These are phyloP conservation scores for Emmonsiellopsis sp. DNA, from an alignment of 2,329 filamentous ascomycete genomes.

Conservation along the genomic window DNA sequence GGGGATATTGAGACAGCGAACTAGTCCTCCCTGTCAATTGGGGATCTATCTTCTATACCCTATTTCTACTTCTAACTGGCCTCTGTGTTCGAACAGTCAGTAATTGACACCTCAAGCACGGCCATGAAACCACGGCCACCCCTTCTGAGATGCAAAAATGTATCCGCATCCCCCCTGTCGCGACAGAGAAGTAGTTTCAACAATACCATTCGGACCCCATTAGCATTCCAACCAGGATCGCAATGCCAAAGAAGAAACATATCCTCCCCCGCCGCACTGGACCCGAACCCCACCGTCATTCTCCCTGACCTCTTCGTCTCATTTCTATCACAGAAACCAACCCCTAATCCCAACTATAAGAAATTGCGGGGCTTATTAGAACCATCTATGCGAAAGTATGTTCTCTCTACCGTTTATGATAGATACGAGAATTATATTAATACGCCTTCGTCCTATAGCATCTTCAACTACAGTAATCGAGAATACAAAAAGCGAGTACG, in stretches of 20 bases:
- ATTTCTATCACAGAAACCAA: constrained; percentile 18
- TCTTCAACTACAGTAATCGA: not conserved
- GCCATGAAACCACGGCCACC: no score
- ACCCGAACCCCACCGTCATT: not conserved
- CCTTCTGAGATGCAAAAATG: no score
- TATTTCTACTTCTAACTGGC: no score
- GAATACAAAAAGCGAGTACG: constrained; percentile 9
- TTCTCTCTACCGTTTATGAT: not conserved
- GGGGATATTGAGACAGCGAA: no score
- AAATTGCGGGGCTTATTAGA: constrained; percentile 9
- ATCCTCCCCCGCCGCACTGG: not conserved
- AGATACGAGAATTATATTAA: not conserved
- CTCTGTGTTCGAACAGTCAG: no score
- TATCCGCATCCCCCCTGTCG: no score
- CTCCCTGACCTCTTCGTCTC: constrained; percentile 23
- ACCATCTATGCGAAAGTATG: not conserved
- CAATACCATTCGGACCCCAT: not conserved
- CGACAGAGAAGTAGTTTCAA: no score
- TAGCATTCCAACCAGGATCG: not conserved
- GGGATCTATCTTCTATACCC: no score
- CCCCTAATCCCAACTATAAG: constrained; percentile 18
- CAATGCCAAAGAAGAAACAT: not conserved
- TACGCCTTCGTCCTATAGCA: not conserved
- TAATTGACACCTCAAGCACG: no score
- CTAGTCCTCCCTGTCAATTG: no score